Conservation (phyloP, 805 yeast species). For the Kodamaea sagamina region DNA sequence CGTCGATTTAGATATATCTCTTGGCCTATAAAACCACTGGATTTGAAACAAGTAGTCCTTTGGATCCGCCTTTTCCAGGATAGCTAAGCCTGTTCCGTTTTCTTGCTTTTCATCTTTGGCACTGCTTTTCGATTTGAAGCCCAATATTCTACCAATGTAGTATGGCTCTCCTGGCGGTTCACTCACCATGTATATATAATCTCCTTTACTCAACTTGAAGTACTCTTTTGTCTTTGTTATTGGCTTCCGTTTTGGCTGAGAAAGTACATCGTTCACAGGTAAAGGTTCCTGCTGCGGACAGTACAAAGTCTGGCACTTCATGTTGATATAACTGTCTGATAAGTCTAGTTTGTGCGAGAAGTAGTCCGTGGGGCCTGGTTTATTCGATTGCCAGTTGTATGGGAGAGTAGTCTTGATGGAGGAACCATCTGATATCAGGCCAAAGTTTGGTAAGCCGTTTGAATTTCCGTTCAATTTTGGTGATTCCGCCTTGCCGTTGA, state of each 20-base stretch:
- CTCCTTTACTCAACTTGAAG: slow-evolving; percentile 50
- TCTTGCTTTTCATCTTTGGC: background rate
- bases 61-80: slow-evolving; percentile 40
- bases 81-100: background rate
- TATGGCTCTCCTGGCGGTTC: slow-evolving; percentile 96
- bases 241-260: background rate
- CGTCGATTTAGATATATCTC: slow-evolving; percentile 71
- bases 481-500: background rate
- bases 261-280: slow-evolving; percentile 6
- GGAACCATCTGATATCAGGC: background rate
- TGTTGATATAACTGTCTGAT: slow-evolving; percentile 43
- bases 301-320: slow-evolving; percentile 35
- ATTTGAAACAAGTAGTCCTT: slow-evolving; percentile 62
- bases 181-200: slow-evolving; percentile 77
- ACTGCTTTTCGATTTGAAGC: slow-evolving; percentile 43
- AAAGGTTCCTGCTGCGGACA: slow-evolving; percentile 36
- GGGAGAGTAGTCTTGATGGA: slow-evolving; percentile 28
- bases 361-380: slow-evolving; percentile 32
- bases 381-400: slow-evolving; percentile 52
- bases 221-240: slow-evolving; percentile 22
- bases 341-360: slow-evolving; percentile 48
- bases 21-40: slow-evolving; percentile 90
- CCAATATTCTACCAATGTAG: slow-evolving; percentile 81
- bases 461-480: background rate
- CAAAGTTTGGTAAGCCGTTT: background rate